phyloP scores from a whole-genome alignment of 257 asterid species.

The Anisodus tanguticus region DNA sequence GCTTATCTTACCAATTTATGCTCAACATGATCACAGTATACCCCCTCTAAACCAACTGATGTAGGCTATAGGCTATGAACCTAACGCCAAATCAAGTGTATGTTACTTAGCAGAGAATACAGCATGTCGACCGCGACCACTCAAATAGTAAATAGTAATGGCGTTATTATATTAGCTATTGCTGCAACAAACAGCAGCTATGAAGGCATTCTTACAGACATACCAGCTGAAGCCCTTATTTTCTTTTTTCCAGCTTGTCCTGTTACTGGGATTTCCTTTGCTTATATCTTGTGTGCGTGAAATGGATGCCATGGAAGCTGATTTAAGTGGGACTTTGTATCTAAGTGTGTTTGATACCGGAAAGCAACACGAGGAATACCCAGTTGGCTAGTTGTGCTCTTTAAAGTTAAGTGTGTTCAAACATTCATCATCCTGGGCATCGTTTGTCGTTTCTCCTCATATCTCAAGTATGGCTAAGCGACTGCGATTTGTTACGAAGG shows the following conservation, averaged over 20 bases:
- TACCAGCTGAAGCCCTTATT: not conserved
- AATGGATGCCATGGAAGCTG: not conserved
- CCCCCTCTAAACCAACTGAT: not conserved
- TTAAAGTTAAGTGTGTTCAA: not conserved
- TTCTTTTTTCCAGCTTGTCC: not conserved
- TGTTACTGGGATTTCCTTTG: not conserved
- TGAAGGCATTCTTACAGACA: not conserved
- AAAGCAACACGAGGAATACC: not conserved
- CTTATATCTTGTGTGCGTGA: not conserved
- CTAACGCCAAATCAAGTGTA: not conserved
- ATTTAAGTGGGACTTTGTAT: not conserved
- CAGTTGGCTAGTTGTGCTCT: not conserved
- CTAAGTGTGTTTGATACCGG: not conserved
- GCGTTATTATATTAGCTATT: not conserved
- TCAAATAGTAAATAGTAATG: not conserved
- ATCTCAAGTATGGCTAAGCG: not conserved
- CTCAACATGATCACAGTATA: not conserved
- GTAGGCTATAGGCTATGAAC: no score
- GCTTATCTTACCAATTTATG: not conserved
- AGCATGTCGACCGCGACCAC: no score
- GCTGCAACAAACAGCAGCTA: not conserved
- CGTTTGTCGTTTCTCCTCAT: not conserved
- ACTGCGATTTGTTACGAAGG: not conserved
- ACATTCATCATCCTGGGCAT: not conserved
- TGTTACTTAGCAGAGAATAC: not conserved